phyloP scores from a whole-genome alignment of 768 basidiomycete species.

The Trichaptum fuscoviolaceum region DNA sequence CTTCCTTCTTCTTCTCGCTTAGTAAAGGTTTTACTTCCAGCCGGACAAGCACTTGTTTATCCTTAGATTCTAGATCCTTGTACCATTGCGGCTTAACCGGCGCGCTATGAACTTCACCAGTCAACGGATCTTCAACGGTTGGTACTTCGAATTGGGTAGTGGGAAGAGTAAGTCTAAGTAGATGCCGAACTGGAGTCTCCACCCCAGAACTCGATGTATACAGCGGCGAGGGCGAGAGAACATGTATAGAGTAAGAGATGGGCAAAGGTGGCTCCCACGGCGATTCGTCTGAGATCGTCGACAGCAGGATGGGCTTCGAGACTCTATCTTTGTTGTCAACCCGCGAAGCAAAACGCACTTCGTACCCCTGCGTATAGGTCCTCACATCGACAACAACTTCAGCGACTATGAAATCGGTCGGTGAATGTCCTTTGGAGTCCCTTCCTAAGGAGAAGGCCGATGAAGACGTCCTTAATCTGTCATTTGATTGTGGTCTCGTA shows the following conservation, averaged over 20 bases:
- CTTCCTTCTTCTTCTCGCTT: slow-evolving; percentile 23
- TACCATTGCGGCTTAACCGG: slow-evolving; percentile 72
- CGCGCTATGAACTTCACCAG: slow-evolving; percentile 56
- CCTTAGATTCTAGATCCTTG: slow-evolving; percentile 46
- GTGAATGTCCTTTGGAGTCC: slow-evolving; percentile 42
- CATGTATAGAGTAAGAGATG: slow-evolving; percentile 56
- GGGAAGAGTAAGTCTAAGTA: slow-evolving; percentile 73
- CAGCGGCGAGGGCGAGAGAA: slow-evolving; percentile 76
- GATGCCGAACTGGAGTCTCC: slow-evolving; percentile 49
- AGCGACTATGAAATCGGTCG: slow-evolving; percentile 67
- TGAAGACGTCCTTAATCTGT: slow-evolving; percentile 31
- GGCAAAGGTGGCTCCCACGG: slow-evolving; percentile 34
- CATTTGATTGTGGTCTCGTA: slow-evolving; percentile 28
- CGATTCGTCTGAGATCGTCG: neutral
- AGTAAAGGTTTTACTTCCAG: slow-evolving; percentile 42
- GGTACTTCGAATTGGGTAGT: slow-evolving; percentile 77
- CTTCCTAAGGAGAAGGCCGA: slow-evolving; percentile 60
- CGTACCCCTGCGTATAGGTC: slow-evolving; percentile 74
- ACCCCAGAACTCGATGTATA: slow-evolving; percentile 65
- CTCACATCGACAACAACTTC: slow-evolving; percentile 82
- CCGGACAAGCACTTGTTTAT: slow-evolving; percentile 53
- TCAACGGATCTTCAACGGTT: slow-evolving; percentile 77
- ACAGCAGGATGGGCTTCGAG: neutral
- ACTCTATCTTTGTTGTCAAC: neutral
- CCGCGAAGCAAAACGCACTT: slow-evolving; percentile 41